Percentiles rank a stretch among this genome's conserved stretches.
Conservation (phyloP, 176 grass and related monocot species). For the Musa schizocarpa region DNA sequence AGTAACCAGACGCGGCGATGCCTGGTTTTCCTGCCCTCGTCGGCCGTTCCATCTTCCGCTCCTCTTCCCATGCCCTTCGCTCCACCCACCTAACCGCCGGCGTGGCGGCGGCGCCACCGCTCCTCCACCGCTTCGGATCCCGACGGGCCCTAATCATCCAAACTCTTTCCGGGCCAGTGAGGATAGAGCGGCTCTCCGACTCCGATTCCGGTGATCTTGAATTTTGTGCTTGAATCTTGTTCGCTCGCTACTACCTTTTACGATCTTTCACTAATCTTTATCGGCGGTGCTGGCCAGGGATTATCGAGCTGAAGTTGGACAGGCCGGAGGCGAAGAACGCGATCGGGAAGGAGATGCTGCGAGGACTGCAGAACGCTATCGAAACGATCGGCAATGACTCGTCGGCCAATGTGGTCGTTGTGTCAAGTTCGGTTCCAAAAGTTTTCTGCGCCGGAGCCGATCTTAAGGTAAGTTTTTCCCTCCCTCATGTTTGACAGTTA, state of each 20-base stretch:
- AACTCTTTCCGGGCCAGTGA: constrained; percentile 34
- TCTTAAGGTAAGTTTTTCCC: constrained; percentile 51
- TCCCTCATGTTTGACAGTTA: not conserved
- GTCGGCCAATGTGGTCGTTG: no score
- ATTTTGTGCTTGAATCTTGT: not conserved
- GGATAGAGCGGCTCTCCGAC: constrained; percentile 39
- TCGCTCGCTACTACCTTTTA: no score
- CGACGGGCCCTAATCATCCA: constrained; percentile 33
- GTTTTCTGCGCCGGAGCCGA: constrained; percentile 79
- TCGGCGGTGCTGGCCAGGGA: constrained; percentile 25
- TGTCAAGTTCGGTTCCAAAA: constrained; percentile 35
- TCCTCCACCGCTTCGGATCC: not conserved
- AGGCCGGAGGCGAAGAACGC: constrained; percentile 70
- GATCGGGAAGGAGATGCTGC: constrained; percentile 66
- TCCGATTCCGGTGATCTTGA: constrained; percentile 35
- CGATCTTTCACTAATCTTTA: not conserved
- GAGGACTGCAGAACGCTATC: constrained; percentile 16
- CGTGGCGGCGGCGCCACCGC: not conserved
- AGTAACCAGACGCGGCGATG: no score
- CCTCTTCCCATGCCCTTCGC: no score
- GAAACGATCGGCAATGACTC: no score
- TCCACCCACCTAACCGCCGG: not conserved
- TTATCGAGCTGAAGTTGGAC: constrained; percentile 59
- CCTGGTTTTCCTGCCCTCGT: no score
- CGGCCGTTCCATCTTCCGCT: no score